These are phyloP conservation scores for Ascochyta koolunga DNA, from an alignment of 2,329 filamentous ascomycete genomes.

Conservation along the genomic window DNA sequence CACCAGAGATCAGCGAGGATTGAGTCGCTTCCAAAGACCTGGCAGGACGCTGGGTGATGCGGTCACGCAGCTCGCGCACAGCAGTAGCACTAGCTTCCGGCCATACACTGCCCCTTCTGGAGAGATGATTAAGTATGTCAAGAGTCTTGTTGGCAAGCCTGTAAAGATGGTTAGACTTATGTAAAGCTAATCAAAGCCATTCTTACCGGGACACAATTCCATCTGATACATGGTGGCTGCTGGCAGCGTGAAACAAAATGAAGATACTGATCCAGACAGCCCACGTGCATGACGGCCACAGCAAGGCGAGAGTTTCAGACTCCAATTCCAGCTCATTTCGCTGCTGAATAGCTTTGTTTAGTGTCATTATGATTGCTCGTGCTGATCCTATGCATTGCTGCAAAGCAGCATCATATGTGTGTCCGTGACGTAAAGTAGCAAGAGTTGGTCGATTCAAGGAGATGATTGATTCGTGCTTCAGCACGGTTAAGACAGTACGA, in stretches of 20 bases:
- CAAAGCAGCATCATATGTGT: conserved; percentile 56
- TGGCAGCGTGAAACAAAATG: conserved; percentile 58
- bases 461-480: conserved; percentile 59
- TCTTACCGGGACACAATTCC: conserved; percentile 50
- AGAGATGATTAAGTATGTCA: conserved; percentile 33
- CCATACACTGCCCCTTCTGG: conserved; percentile 35
- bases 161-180: neutral
- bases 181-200: neutral
- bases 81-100: conserved; percentile 39
- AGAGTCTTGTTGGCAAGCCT: conserved; percentile 36
- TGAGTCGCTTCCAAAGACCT: neutral
- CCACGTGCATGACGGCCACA: conserved; percentile 62
- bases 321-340: conserved; percentile 20
- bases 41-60: conserved; percentile 17
- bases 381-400: conserved; percentile 60
- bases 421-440: conserved; percentile 52
- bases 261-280: conserved; percentile 61
- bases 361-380: conserved; percentile 53
- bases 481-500: conserved; percentile 50
- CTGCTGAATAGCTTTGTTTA: conserved; percentile 40
- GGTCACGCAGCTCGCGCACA: conserved; percentile 30
- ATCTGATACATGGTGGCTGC: conserved; percentile 52
- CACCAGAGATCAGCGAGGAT: neutral
- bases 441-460: conserved; percentile 59
- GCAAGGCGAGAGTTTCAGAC: conserved; percentile 41